A percentile compares a stretch with the other conserved stretches of the same genome.
phyloP scores from a whole-genome alignment of 2,329 filamentous ascomycete genomes.

The Apiospora phragmitis region DNA sequence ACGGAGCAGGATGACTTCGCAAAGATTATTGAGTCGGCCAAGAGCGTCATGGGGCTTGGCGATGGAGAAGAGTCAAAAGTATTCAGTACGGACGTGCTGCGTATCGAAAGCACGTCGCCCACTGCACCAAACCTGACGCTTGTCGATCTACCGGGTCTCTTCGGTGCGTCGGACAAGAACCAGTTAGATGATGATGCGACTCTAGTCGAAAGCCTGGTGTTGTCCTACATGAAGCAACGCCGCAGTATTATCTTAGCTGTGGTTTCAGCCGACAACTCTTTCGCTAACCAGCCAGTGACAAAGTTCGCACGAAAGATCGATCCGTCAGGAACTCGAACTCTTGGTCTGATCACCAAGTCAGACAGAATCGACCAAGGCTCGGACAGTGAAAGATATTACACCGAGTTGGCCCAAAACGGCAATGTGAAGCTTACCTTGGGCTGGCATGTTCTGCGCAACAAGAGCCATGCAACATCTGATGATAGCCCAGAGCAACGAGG shows the following conservation, averaged over 20 bases:
- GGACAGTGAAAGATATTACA: constrained; percentile 39
- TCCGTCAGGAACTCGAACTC: constrained; percentile 42
- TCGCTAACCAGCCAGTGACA: constrained; percentile 55
- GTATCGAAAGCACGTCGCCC: constrained; percentile 46
- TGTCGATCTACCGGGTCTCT: constrained; percentile 58
- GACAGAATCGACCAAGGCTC: constrained; percentile 42
- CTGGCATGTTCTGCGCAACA: constrained; percentile 46
- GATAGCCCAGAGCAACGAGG: constrained; percentile 32
- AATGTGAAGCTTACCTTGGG: constrained; percentile 21
- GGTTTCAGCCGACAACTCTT: constrained; percentile 50
- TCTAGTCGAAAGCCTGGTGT: constrained; percentile 45
- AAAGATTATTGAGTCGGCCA: constrained; percentile 3
- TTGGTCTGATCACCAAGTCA: constrained; percentile 60
- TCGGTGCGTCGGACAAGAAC: constrained; percentile 38
- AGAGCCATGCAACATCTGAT: constrained; percentile 29
- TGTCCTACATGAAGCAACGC: constrained; percentile 51
- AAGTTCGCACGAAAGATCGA: constrained; percentile 31
- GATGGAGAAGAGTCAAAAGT: constrained; percentile 21
- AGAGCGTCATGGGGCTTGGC: background rate
- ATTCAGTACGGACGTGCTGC: constrained; percentile 47
- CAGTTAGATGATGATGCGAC: constrained; percentile 45
- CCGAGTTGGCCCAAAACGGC: constrained; percentile 35
- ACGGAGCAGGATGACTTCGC: constrained; percentile 20
- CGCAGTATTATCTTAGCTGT: constrained; percentile 57
- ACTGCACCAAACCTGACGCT: constrained; percentile 52